phyloP scores from a whole-genome alignment of 2,329 filamentous ascomycete species.

The Chrysoporthe cubensis region DNA sequence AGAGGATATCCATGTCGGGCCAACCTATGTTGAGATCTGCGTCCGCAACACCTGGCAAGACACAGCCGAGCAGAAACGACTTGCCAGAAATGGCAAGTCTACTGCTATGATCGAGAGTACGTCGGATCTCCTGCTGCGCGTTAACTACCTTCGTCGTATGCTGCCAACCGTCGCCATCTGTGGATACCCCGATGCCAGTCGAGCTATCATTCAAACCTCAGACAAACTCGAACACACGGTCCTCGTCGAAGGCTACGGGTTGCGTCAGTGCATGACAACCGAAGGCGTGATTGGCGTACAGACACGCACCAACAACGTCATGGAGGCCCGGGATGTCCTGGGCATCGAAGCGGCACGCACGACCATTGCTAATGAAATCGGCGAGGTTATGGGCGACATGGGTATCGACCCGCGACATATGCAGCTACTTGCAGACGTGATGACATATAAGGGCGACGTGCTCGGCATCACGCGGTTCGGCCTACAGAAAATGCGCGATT shows the following conservation, averaged over 20 bases:
- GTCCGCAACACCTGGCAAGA: conserved; percentile 61
- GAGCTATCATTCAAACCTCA: conserved; percentile 86
- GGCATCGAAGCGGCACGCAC: conserved; percentile 92
- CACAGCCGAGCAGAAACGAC: conserved; percentile 51
- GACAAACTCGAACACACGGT: conserved; percentile 71
- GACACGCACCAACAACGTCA: conserved; percentile 81
- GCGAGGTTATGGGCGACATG: conserved; percentile 89
- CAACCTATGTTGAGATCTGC: conserved; percentile 71
- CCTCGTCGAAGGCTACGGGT: conserved; percentile 92
- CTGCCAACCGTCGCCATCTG: conserved; percentile 85
- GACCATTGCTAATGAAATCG: conserved; percentile 89
- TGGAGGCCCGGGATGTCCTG: conserved; percentile 85
- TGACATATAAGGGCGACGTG: conserved; percentile 98
- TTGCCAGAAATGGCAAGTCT: conserved; percentile 48
- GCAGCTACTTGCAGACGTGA: conserved; percentile 94
- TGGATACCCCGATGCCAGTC: conserved; percentile 82
- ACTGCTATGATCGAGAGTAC: conserved; percentile 50
- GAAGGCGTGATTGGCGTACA: conserved; percentile 82
- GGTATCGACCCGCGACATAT: conserved; percentile 97
- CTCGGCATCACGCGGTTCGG: conserved; percentile 96
- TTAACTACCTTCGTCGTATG: conserved; percentile 82
- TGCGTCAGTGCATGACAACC: conserved; percentile 89
- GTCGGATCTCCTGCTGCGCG: conserved; percentile 72
- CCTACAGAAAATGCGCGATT: conserved; percentile 93
- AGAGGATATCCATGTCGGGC: conserved; percentile 65